Conservation (phyloP, 306 rosid species). For the Citrullus colocynthis region DNA sequence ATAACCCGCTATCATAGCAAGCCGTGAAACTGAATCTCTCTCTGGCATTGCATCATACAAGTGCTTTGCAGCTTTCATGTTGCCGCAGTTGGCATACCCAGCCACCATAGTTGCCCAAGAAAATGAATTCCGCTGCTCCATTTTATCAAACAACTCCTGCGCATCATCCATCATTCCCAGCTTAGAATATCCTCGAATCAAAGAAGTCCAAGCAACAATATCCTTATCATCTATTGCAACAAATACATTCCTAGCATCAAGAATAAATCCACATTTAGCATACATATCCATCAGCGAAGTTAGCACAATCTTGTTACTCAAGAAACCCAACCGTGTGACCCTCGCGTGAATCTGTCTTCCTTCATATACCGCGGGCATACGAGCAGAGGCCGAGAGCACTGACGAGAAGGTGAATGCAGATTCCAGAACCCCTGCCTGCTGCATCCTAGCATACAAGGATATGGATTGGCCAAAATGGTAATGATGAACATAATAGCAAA, state of each 20-base stretch:
- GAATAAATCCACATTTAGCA: conserved; percentile 39
- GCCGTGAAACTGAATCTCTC: conserved; percentile 23
- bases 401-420: conserved; percentile 56
- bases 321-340: conserved; percentile 30
- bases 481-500: conserved; percentile 26
- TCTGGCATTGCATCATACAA: conserved; percentile 39
- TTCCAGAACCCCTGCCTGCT: conserved; percentile 28
- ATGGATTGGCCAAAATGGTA: conserved; percentile 24
- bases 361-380: conserved; percentile 19
- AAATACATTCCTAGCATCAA: conserved; percentile 43
- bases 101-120: conserved; percentile 70
- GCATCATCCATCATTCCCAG: conserved; percentile 57
- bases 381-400: conserved; percentile 51
- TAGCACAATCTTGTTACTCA: conserved; percentile 42
- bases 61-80: conserved; percentile 50
- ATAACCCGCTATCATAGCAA: conserved; percentile 70
- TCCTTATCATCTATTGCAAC: conserved; percentile 45
- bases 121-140: conserved; percentile 34
- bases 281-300: conserved; percentile 61
- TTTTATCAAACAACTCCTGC: conserved; percentile 37
- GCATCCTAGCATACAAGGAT: conserved; percentile 44
- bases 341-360: conserved; percentile 51
- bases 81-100: conserved; percentile 49
- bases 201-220: conserved; percentile 58
- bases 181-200: conserved; percentile 54